Evolutionary conservation across 441 rosid genomes (phyloP), one percentile per base, ranked within the genome.

Genomic region (Populus hybrid): DNA sequence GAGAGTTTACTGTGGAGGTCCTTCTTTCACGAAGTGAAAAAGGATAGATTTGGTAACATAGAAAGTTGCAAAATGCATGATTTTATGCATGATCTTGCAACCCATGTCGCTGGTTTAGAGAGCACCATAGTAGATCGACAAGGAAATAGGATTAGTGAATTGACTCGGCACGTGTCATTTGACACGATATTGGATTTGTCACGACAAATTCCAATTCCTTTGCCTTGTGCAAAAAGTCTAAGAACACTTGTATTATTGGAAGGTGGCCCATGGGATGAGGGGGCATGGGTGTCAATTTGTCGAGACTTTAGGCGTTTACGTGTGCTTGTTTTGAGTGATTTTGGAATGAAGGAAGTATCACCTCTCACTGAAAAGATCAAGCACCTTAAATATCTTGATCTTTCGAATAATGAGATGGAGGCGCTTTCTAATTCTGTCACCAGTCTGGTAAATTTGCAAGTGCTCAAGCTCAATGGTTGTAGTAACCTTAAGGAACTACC

Each of bases 31-130:
- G 83, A 75, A 18, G 80, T 76, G 4, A 36, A 73, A 26, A 30
- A 70, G 16, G 84, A 80, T 78, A 6, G 14, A 1, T 75, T 38
- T 6, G 80, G 76, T 7, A 66, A 80, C 14, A 30, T 78, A 4
- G 4, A 6, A 70, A 40, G 11, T 24, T 78, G 76, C 59, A 80
- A 73, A 76, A 78, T 83, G 83, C 88, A 83, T 46, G 84, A 82
- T 63, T 59, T 82, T 10, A 78, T 86, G 71, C 79, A 78, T 80
- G 88, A 84, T 68, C 83, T 86, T 32, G 82, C 85, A 38, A 38
- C 16, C 36, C 18, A 8, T 20, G 78, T 81, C 1, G 75, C 79
- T 2, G 69, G 79, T 11, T 40, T 3, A 9, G 75, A 75, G 38
- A 38, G 18, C 11, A 2, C 1, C 21, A 8, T 0, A 16, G 18